A percentile compares a stretch with the other conserved stretches of the same genome.
phyloP scores from a whole-genome alignment of 1,139 yeast species.

The Kodamaea alishanica region DNA sequence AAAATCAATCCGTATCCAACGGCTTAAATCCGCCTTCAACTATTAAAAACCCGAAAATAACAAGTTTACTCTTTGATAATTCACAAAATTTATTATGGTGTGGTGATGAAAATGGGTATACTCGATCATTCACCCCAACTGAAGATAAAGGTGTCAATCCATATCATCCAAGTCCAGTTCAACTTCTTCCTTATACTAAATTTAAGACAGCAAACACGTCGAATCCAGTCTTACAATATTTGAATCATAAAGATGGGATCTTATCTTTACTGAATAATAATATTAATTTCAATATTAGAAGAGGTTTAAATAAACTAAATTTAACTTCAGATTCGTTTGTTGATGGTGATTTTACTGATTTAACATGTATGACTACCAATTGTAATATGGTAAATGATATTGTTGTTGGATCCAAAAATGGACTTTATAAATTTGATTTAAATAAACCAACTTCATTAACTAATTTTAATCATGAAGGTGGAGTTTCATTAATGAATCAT shows the following conservation, averaged over 20 bases:
- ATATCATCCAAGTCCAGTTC: conserved; percentile 19
- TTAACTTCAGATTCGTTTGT: conserved; percentile 23
- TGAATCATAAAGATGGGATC: conserved; percentile 56
- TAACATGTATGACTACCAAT: conserved; percentile 38
- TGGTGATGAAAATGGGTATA: conserved; percentile 57
- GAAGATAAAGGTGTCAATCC: conserved; percentile 10
- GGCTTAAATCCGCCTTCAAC: conserved; percentile 3
- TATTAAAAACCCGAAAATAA: conserved; percentile 15
- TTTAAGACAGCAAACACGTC: conserved; percentile 42
- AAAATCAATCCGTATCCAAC: neutral
- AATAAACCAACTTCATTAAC: conserved; percentile 43
- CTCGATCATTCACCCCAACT: conserved; percentile 30
- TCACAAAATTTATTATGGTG: conserved; percentile 77
- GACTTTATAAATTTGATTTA: conserved; percentile 58
- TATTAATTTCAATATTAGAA: conserved; percentile 52
- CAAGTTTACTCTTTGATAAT: conserved; percentile 60
- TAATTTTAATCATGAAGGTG: conserved; percentile 28
- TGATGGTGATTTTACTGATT: conserved; percentile 18
- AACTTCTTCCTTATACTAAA: conserved; percentile 46
- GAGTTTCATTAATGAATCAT: conserved; percentile 29
- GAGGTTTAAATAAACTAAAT: conserved; percentile 49
- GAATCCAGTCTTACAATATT: conserved; percentile 45
- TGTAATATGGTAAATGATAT: conserved; percentile 34
- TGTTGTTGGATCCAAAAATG: conserved; percentile 33
- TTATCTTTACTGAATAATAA: conserved; percentile 52